phyloP scores from a whole-genome alignment of 225 moss, liverwort and hornwort genomes.

The Antitrichia curtipendula region DNA sequence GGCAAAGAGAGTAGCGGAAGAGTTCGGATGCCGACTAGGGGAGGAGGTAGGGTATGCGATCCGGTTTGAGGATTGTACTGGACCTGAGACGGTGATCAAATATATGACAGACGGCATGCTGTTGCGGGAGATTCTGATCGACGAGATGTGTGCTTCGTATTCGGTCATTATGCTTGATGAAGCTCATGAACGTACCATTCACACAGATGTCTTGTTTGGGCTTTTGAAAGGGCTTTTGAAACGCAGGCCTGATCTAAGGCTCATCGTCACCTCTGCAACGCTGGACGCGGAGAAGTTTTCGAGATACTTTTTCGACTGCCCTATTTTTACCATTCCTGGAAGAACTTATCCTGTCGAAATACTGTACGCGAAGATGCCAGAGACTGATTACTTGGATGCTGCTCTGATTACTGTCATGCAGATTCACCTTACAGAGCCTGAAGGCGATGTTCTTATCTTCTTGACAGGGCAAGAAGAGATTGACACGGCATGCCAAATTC shows the following conservation, averaged over 20 bases:
- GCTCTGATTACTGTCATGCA: constrained; percentile 95
- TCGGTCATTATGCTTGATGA: constrained; percentile 95
- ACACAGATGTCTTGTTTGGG: constrained; percentile 86
- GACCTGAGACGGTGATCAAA: constrained; percentile 93
- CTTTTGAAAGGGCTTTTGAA: constrained; percentile 79
- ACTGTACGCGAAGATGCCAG: constrained; percentile 75
- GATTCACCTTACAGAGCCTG: constrained; percentile 92
- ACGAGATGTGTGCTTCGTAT: constrained; percentile 73
- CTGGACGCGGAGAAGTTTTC: constrained; percentile 96
- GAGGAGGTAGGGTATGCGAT: constrained; percentile 96
- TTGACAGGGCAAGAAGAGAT: constrained; percentile 99
- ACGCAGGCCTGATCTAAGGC: constrained; percentile 81
- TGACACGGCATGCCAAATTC: constrained; percentile 88
- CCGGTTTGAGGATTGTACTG: constrained; percentile 93
- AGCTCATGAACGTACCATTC: constrained; percentile 91
- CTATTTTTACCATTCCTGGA: constrained; percentile 94
- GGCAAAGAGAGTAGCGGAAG: constrained; percentile 91
- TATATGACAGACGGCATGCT: constrained; percentile 98
- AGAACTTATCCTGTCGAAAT: constrained; percentile 83
- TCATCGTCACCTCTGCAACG: constrained; percentile 96
- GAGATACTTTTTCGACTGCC: constrained; percentile 91
- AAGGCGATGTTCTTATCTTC: constrained; percentile 83
- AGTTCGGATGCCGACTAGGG: constrained; percentile 91
- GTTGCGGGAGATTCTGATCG: constrained; percentile 70
- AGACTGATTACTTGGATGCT: constrained; percentile 90